Evolutionary conservation across 192 early-diverging fungal species (phyloP).

Genomic region (Podila clonocystis): DNA sequence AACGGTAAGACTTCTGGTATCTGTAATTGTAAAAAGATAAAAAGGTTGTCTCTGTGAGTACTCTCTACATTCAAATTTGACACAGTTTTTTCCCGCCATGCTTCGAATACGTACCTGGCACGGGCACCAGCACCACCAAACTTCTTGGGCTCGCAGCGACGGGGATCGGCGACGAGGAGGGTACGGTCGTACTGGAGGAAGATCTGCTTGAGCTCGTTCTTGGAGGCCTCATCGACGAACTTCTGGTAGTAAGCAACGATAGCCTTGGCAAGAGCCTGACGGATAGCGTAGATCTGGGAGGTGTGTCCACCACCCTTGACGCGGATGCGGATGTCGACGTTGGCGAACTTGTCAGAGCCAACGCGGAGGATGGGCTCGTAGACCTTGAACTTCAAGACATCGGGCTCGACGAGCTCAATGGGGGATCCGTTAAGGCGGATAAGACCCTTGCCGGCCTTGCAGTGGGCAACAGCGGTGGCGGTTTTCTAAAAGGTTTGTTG

Average conservation of each 20-base stretch:
- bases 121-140: slow-evolving; percentile 99
- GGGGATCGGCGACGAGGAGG: slow-evolving; percentile 97
- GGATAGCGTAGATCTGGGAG: slow-evolving; percentile 95
- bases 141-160: slow-evolving; percentile 99
- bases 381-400: slow-evolving; percentile 97
- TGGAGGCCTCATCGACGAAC: slow-evolving; percentile 96
- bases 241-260: slow-evolving; percentile 98
- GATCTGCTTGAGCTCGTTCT: slow-evolving; percentile 96
- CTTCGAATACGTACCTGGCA: slow-evolving; percentile 72
- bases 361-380: slow-evolving; percentile 97
- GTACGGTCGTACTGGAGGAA: slow-evolving; percentile 89
- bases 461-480: slow-evolving; percentile 98
- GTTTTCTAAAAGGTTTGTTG: slow-evolving; percentile 79
- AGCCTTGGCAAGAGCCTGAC: slow-evolving; percentile 97
- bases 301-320: slow-evolving; percentile 95
- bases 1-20: slow-evolving; percentile 57
- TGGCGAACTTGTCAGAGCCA: slow-evolving; percentile 95
- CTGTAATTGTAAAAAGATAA: slow-evolving; percentile 10
- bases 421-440: slow-evolving; percentile 98
- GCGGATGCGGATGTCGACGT: slow-evolving; percentile 96
- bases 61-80: not conserved
- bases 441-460: slow-evolving; percentile 97
- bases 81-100: too few species aligned
- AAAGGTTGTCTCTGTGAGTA: not conserved
- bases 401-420: slow-evolving; percentile 95